Evolutionary conservation across 768 basidiomycete genomes (phyloP).

Genomic region (Mycena kentingensis): DNA sequence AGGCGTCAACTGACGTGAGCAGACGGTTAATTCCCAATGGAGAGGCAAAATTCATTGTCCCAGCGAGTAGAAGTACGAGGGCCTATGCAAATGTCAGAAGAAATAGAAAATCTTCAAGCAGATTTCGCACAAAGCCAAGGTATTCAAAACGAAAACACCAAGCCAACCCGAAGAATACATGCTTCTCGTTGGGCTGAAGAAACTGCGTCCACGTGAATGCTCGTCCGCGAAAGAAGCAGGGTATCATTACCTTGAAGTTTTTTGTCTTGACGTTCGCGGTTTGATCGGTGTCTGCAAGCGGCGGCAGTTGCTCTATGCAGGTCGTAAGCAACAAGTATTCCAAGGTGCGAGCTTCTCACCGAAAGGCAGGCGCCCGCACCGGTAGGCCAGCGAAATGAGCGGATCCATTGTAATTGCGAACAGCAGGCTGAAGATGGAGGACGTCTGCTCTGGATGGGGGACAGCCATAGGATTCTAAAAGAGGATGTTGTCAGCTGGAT

Average conservation of each 20-base stretch:
- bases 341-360: background rate
- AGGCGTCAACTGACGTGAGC: background rate
- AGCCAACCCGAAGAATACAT: background rate
- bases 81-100: too few relatives aligned
- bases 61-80: background rate
- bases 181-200: background rate
- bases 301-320: conserved; percentile 34
- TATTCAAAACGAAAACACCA: background rate
- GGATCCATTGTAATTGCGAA: conserved; percentile 44
- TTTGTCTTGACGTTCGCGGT: conserved; percentile 25
- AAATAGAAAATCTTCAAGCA: too few relatives aligned
- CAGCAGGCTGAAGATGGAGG: conserved; percentile 41
- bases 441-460: conserved; percentile 47
- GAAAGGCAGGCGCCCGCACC: conserved; percentile 32
- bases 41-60: background rate
- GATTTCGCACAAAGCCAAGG: too few relatives aligned
- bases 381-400: conserved; percentile 32
- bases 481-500: background rate
- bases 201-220: background rate
- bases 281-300: conserved; percentile 33
- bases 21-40: background rate
- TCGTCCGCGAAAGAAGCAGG: background rate
- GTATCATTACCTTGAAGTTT: conserved; percentile 27
- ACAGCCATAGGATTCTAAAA: conserved; percentile 11
- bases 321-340: background rate